Conservation (phyloP, 176 grass and related monocot genomes). For the Eleusine coracana region DNA sequence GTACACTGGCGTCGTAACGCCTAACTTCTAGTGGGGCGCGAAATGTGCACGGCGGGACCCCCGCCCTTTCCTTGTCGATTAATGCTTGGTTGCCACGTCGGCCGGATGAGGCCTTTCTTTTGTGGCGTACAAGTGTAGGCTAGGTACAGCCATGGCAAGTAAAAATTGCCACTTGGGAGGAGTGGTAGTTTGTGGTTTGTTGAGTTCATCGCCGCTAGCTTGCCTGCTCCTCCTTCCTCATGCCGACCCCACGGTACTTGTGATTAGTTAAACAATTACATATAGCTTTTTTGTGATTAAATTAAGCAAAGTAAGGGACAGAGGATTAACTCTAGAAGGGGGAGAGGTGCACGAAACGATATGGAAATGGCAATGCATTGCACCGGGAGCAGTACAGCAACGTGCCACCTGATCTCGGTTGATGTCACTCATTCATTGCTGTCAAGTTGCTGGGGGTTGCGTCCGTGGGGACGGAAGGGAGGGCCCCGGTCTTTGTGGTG, state of each 20-base stretch:
- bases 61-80: conserved; percentile 39
- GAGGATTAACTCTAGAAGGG: conserved; percentile 22
- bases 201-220: conserved; percentile 17
- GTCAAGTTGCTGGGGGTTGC: conserved; percentile 32
- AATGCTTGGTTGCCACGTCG: conserved; percentile 45
- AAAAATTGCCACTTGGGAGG: conserved; percentile 35
- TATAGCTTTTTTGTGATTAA: conserved; percentile 18
- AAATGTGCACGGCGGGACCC: conserved; percentile 33
- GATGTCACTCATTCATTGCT: conserved; percentile 13
- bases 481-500: not conserved
- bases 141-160: conserved; percentile 3
- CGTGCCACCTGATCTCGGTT: conserved; percentile 23
- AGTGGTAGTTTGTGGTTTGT: conserved; percentile 12
- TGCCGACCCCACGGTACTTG: not conserved
- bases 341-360: conserved; percentile 44
- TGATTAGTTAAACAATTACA: conserved; percentile 3
- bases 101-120: conserved; percentile 12
- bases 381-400: conserved; percentile 16
- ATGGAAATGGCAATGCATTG: conserved; percentile 2
- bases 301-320: not conserved
- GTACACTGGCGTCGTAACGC: conserved; percentile 7
- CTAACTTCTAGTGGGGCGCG: conserved; percentile 39
- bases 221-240: not conserved
- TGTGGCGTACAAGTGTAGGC: conserved; percentile 7
- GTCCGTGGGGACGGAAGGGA: conserved; percentile 33